Conservation (phyloP, 371 early-diverging fungal species). For the Apophysomyces sp. region DNA sequence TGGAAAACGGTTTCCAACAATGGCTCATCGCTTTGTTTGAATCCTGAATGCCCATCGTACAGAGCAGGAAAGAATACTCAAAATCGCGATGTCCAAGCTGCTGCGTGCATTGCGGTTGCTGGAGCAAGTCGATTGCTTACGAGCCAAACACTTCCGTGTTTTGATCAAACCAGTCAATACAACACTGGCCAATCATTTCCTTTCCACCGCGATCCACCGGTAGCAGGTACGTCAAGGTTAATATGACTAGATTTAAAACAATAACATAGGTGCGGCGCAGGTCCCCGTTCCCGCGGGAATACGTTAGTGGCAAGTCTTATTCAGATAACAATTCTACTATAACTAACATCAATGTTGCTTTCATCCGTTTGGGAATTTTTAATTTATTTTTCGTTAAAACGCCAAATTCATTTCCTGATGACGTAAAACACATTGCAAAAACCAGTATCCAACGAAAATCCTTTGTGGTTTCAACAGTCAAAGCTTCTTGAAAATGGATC, state of each 20-base stretch:
- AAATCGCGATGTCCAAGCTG: slow-evolving; percentile 2
- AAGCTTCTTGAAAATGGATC: slow-evolving; percentile 37
- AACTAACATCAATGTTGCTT: too few species aligned
- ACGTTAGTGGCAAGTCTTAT: too few species aligned
- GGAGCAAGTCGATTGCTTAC: background rate
- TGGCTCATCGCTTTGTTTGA: background rate
- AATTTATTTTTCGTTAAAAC: too few species aligned
- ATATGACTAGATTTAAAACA: too few species aligned
- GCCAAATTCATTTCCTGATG: too few species aligned
- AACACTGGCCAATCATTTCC: background rate
- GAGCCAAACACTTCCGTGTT: background rate
- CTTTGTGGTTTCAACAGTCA: too few species aligned
- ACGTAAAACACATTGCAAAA: too few species aligned
- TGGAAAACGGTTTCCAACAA: background rate
- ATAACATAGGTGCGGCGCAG: too few species aligned
- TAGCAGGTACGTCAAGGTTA: background rate
- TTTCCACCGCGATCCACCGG: background rate
- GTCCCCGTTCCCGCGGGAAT: too few species aligned
- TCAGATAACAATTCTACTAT: too few species aligned
- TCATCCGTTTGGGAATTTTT: too few species aligned
- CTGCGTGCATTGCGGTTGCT: background rate
- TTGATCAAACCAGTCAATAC: background rate
- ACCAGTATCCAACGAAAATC: too few species aligned
- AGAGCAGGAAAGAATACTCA: background rate
- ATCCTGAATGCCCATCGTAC: background rate